Percentiles rank a stretch among this genome's conserved stretches.
Evolutionary conservation across 2,329 filamentous ascomycete species (phyloP).

Genomic region (Talaromyces atroroseus): DNA sequence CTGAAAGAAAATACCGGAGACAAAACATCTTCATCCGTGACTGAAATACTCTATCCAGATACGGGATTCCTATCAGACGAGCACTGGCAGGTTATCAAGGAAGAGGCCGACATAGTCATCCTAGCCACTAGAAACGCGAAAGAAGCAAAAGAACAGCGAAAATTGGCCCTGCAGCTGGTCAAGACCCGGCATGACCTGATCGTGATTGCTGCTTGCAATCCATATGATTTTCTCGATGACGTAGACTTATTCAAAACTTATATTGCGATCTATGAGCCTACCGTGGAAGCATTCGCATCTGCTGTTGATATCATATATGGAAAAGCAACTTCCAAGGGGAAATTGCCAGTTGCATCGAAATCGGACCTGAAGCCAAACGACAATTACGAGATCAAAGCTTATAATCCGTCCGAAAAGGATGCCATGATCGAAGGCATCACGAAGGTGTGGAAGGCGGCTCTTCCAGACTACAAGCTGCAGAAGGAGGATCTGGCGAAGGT

Average conservation of each 20-base stretch:
- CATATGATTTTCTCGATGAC: slow-evolving; percentile 41
- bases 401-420: slow-evolving; percentile 8
- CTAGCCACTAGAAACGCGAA: slow-evolving; percentile 38
- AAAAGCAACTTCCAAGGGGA: slow-evolving; percentile 22
- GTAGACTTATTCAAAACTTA: slow-evolving; percentile 33
- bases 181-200: slow-evolving; percentile 28
- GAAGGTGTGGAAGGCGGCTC: slow-evolving; percentile 31
- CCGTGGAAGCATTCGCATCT: slow-evolving; percentile 36
- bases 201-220: slow-evolving; percentile 38
- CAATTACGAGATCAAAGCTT: neutral
- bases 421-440: slow-evolving; percentile 21
- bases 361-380: neutral
- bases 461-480: slow-evolving; percentile 33
- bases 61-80: slow-evolving; percentile 24
- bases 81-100: slow-evolving; percentile 26
- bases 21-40: slow-evolving; percentile 20
- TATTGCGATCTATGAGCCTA: slow-evolving; percentile 42
- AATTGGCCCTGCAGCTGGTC: slow-evolving; percentile 29
- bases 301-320: slow-evolving; percentile 39
- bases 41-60: slow-evolving; percentile 31
- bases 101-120: slow-evolving; percentile 34
- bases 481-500: slow-evolving; percentile 23
- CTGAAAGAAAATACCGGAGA: slow-evolving; percentile 17
- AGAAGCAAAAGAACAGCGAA: slow-evolving; percentile 33
- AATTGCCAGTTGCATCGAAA: slow-evolving; percentile 30